Evolutionary conservation across 257 asterid species (phyloP).

Genomic region (Lantana camara): DNA sequence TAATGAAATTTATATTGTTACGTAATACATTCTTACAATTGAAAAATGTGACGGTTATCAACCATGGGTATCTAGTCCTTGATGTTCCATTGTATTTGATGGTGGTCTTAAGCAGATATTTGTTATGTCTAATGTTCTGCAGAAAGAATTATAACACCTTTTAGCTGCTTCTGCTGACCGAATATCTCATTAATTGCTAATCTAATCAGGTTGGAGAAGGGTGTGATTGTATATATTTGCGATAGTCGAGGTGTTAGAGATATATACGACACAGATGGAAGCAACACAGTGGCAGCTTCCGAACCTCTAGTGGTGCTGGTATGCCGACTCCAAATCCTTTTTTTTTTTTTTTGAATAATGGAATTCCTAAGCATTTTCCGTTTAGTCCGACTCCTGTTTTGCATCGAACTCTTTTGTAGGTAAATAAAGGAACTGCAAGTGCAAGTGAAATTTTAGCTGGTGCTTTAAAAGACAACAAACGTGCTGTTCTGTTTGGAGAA

Average conservation of each 20-base stretch:
- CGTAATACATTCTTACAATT: neutral
- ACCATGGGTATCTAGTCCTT: conserved; percentile 12
- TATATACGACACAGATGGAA: conserved; percentile 95
- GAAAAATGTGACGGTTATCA: neutral
- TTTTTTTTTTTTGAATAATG: too few relatives aligned
- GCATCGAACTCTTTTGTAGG: conserved; percentile 43
- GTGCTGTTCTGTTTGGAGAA: conserved; percentile 84
- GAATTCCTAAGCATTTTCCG: neutral
- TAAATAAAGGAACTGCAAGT: conserved; percentile 98
- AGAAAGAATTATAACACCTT: neutral
- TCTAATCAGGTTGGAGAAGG: conserved; percentile 86
- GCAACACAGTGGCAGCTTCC: conserved; percentile 73
- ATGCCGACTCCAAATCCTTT: conserved; percentile 19
- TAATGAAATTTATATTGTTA: neutral
- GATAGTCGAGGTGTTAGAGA: conserved; percentile 97
- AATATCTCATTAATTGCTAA: conserved; percentile 24
- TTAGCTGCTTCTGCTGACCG: neutral
- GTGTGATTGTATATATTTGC: conserved; percentile 92
- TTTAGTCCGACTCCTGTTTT: neutral
- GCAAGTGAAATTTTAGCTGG: conserved; percentile 98
- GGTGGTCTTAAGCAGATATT: neutral
- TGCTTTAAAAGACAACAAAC: conserved; percentile 93
- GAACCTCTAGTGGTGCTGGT: conserved; percentile 96
- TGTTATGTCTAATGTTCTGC: neutral
- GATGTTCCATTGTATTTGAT: neutral